Evolutionary conservation across 306 rosid genomes (phyloP).

Genomic region (Vigna nakashimae): DNA sequence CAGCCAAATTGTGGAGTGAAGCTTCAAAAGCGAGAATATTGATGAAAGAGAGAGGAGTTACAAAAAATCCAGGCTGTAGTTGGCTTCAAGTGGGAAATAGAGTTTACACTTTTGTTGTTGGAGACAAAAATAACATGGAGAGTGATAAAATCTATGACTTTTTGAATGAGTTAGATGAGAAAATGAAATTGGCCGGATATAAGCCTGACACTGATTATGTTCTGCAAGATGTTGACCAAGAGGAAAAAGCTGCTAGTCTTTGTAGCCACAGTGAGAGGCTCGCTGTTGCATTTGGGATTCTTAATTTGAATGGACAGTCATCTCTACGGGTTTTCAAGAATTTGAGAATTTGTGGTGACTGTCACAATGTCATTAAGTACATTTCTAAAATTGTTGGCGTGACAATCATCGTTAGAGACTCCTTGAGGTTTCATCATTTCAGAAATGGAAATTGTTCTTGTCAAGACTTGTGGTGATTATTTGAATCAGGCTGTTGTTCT

Average conservation of each 20-base stretch:
- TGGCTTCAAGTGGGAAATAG: conserved; percentile 65
- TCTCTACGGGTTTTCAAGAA: conserved; percentile 63
- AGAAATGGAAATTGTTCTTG: conserved; percentile 58
- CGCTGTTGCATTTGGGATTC: conserved; percentile 64
- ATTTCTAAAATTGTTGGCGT: conserved; percentile 59
- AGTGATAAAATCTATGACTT: conserved; percentile 44
- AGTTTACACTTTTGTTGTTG: conserved; percentile 57
- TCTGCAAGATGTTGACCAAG: conserved; percentile 65
- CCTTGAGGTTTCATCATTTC: conserved; percentile 69
- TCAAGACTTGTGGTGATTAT: conserved; percentile 59
- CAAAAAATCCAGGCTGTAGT: conserved; percentile 68
- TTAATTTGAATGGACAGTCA: conserved; percentile 54
- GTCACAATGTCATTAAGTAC: conserved; percentile 64
- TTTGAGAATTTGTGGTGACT: conserved; percentile 64
- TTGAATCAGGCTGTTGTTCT: conserved; percentile 48
- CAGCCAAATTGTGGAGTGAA: conserved; percentile 65
- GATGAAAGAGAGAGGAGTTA: conserved; percentile 63
- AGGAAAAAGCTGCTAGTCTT: conserved; percentile 60
- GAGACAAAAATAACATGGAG: conserved; percentile 55
- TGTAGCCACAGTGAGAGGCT: conserved; percentile 63
- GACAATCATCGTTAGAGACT: conserved; percentile 60
- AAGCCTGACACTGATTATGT: conserved; percentile 63
- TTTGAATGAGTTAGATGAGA: conserved; percentile 54
- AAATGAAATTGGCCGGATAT: conserved; percentile 59
- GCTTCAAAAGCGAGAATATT: conserved; percentile 60